Evolutionary conservation across 306 rosid species (phyloP).

Genomic region (Comarum palustre): DNA sequence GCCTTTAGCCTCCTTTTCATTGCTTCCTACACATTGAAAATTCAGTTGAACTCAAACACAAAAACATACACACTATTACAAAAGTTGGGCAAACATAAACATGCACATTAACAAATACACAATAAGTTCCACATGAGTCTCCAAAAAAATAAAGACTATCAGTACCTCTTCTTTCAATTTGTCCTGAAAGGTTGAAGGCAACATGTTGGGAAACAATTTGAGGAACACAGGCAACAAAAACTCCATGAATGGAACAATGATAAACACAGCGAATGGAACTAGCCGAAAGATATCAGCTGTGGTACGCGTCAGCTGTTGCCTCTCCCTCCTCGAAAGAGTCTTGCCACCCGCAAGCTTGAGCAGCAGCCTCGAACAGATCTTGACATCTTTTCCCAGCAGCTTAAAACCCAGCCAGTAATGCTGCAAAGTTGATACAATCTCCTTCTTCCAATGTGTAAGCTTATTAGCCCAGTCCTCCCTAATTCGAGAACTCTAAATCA

Average conservation of each 20-base stretch:
- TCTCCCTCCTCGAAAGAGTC: constrained; percentile 90
- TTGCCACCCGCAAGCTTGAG: constrained; percentile 87
- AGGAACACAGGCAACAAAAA: constrained; percentile 82
- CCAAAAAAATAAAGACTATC: neutral
- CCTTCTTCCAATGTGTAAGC: constrained; percentile 76
- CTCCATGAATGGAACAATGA: constrained; percentile 91
- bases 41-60: constrained; percentile 22
- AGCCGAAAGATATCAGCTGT: constrained; percentile 90
- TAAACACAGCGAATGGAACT: constrained; percentile 82
- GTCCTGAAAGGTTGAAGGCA: constrained; percentile 94
- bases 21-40: constrained; percentile 61
- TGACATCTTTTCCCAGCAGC: constrained; percentile 81
- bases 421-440: constrained; percentile 63
- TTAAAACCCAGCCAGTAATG: constrained; percentile 99
- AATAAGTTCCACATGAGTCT: neutral
- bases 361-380: constrained; percentile 76
- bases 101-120: neutral
- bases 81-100: neutral
- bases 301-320: constrained; percentile 85
- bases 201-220: constrained; percentile 86
- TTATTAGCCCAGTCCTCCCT: constrained; percentile 96
- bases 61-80: neutral
- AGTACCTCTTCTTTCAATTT: constrained; percentile 91
- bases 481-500: too few species aligned
- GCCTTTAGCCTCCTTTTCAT: constrained; percentile 84